Percentiles rank a stretch among this genome's conserved stretches.
phyloP scores from a whole-genome alignment of 768 basidiomycete genomes.

The Tulasnella sp. region DNA sequence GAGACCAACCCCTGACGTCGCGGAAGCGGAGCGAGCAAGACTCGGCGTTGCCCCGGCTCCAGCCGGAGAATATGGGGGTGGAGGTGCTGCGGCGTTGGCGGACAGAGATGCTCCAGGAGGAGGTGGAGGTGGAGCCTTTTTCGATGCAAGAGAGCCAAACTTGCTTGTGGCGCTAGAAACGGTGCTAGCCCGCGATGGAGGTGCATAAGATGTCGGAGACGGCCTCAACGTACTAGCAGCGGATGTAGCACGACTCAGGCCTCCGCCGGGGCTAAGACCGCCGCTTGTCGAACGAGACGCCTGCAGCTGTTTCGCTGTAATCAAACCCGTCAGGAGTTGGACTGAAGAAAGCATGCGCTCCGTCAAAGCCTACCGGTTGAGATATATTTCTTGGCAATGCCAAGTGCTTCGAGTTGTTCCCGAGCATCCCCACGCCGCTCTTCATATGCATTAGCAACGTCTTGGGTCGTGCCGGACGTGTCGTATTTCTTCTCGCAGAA shows the following conservation, averaged over 20 bases:
- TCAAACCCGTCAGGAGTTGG: not conserved
- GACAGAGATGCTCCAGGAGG: constrained; percentile 40
- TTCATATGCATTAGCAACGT: constrained; percentile 76
- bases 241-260: not conserved
- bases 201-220: not conserved
- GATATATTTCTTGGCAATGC: constrained; percentile 75
- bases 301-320: not conserved
- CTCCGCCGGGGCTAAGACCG: not conserved
- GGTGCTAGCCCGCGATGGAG: constrained; percentile 20
- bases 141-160: constrained; percentile 20
- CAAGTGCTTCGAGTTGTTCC: constrained; percentile 70
- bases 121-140: constrained; percentile 32
- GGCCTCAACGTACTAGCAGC: not conserved
- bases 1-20: constrained; percentile 32
- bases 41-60: constrained; percentile 31
- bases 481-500: constrained; percentile 78
- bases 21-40: constrained; percentile 34
- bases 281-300: constrained; percentile 6
- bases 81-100: constrained; percentile 41
- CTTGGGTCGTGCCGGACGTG: constrained; percentile 57
- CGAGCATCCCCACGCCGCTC: constrained; percentile 78
- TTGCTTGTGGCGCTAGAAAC: constrained; percentile 3
- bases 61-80: constrained; percentile 42
- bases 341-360: not conserved
- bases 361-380: constrained; percentile 59